A percentile compares a stretch with the other conserved stretches of the same genome.
phyloP scores from a whole-genome alignment of 805 yeast species.

The Barnettozyma pratensis region DNA sequence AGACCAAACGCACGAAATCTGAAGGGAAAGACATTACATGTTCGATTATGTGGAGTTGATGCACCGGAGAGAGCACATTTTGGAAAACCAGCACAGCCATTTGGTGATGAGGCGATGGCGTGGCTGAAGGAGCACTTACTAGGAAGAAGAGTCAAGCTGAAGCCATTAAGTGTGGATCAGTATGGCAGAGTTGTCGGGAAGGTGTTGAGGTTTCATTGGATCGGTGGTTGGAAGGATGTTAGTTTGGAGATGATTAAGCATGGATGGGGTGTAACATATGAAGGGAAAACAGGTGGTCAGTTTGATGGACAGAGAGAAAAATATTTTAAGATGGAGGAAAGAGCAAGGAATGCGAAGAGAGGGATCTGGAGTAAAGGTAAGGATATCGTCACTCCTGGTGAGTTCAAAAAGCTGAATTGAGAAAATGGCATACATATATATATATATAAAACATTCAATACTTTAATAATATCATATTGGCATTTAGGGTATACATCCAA shows the following conservation, averaged over 20 bases:
- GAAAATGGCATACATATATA: background rate
- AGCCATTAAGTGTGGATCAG: conserved; percentile 81
- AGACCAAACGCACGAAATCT: conserved; percentile 34
- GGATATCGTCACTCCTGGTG: conserved; percentile 67
- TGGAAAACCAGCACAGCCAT: conserved; percentile 90
- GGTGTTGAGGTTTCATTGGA: conserved; percentile 46
- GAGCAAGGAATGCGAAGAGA: conserved; percentile 47
- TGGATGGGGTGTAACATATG: conserved; percentile 88
- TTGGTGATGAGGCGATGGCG: conserved; percentile 70
- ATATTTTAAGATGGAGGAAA: conserved; percentile 55
- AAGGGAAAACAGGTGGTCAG: conserved; percentile 74
- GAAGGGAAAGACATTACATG: conserved; percentile 66
- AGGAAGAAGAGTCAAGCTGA: conserved; percentile 65
- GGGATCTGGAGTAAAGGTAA: conserved; percentile 69
- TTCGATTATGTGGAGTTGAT: conserved; percentile 88
- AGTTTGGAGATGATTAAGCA: conserved; percentile 80
- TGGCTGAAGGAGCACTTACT: conserved; percentile 69
- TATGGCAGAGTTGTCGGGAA: conserved; percentile 84
- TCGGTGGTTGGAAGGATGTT: conserved; percentile 65
- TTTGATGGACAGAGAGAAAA: conserved; percentile 70
- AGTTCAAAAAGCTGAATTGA: conserved; percentile 51
- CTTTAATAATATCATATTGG: background rate
- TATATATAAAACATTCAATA: too few relatives aligned
- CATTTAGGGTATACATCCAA: background rate
- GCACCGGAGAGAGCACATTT: conserved; percentile 96